Base-by-base conservation (phyloP, 2,329 filamentous ascomycete genomes). In the Cladobotryum protrusum region DNA sequence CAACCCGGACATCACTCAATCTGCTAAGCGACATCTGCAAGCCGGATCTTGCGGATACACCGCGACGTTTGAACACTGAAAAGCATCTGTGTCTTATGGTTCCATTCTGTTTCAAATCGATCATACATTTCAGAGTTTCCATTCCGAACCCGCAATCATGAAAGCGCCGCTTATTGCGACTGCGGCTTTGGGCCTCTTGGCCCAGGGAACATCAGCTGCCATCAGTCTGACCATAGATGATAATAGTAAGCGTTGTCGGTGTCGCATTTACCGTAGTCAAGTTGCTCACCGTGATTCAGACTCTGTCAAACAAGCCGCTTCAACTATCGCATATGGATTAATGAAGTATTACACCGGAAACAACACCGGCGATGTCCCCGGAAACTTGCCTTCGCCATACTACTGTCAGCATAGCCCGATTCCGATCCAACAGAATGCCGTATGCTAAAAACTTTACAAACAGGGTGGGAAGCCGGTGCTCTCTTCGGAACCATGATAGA, bases 401-500 rank as follows among this genome's bases (percentile, higher is more conserved):
- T 87, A 83, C 64, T 89, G 85, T 70, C 67, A 72, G 67, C 67
- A 65, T 15, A 61, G 71, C 14, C 20, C 20, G 55, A 63, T 65
- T 20, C 67, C 70, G 9, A 66, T 68, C 1, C 34, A 20, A 39
- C 3, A 13, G 41, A 2, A 6, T 37, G 35, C 7, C 12, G 36
- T 20, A 32, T 3, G 3, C 29, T 39, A 32, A 57, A 62, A 45
- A 64, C 52, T 20, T 5, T 19, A 20, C 7, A 59, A 45, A 35
- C 40, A 71, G 68, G 74, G 86, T 90, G 86, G 86, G 84, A 88
- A 65, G 81, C 82, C 0, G 82, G 83, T 17, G 81, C 82, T 47
- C 77, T 90, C 75, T 87, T 89, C 59, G 82, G 85, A 47, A 79
- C 82, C 2, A 63, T 89, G 56, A 68, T 89, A 48, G 83, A 89